Conservation (phyloP, 257 asterid species). For the Ligustrum vulgare region DNA sequence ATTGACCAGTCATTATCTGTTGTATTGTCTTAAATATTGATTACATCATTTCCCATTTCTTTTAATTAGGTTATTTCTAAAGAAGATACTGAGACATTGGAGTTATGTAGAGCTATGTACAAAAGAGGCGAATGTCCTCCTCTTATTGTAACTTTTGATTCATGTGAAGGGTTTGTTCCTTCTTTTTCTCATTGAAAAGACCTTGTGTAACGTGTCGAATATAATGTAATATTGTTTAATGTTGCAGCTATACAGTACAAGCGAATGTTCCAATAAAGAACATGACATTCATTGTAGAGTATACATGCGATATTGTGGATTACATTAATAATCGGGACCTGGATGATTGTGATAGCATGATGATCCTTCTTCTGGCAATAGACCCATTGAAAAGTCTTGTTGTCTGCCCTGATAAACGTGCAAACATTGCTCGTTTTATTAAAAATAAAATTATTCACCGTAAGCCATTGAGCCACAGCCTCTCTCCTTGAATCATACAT, state of each 20-base stretch:
- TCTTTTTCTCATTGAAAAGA: not conserved
- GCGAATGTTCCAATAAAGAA: constrained; percentile 87
- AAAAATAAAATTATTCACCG: constrained; percentile 76
- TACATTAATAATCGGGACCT: constrained; percentile 64
- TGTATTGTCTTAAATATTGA: not conserved
- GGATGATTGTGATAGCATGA: constrained; percentile 85
- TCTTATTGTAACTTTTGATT: constrained; percentile 64
- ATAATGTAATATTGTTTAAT: constrained; percentile 13
- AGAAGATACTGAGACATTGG: constrained; percentile 67
- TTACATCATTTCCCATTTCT: not conserved
- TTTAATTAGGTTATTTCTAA: constrained; percentile 59
- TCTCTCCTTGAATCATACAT: constrained; percentile 17
- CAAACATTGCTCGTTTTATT: constrained; percentile 77
- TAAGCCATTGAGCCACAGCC: constrained; percentile 40
- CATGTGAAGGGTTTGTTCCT: constrained; percentile 65
- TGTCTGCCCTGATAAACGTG: constrained; percentile 85
- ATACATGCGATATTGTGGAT: constrained; percentile 85
- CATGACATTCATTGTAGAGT: constrained; percentile 71
- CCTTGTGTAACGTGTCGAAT: constrained; percentile 9
- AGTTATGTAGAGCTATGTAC: constrained; percentile 54
- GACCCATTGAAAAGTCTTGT: constrained; percentile 63
- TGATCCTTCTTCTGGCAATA: constrained; percentile 76
- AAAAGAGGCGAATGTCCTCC: constrained; percentile 76
- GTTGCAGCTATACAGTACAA: constrained; percentile 80
- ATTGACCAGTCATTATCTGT: not conserved